Conservation (phyloP, 768 basidiomycete species). For the Myochromella boudieri region DNA sequence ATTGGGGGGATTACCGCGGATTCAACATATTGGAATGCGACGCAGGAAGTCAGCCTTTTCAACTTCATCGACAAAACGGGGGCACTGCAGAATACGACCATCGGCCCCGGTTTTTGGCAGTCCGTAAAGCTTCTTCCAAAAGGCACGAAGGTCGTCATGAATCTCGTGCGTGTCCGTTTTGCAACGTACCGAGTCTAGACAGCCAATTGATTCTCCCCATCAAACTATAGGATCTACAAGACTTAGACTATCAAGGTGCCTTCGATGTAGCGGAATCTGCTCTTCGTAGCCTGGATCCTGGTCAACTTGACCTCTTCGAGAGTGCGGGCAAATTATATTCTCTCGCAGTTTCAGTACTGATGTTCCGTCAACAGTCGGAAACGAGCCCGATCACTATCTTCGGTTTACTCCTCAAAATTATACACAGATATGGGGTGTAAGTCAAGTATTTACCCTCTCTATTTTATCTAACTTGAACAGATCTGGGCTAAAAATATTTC, state of each 20-base stretch:
- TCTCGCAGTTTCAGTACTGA: not conserved
- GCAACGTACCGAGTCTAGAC: not conserved
- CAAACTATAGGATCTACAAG: conserved; percentile 41
- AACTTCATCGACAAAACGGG: conserved; percentile 46
- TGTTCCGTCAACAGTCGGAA: conserved; percentile 37
- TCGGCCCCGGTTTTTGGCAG: conserved; percentile 51
- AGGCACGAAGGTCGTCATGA: conserved; percentile 47
- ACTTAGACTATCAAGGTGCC: conserved; percentile 41
- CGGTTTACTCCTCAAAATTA: conserved; percentile 43
- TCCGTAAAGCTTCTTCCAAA: conserved; percentile 43
- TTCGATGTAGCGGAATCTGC: conserved; percentile 44
- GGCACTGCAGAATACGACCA: conserved; percentile 47
- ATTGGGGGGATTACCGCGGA: conserved; percentile 58
- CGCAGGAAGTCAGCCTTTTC: conserved; percentile 35
- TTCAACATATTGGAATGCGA: conserved; percentile 47
- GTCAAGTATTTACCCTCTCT: conserved; percentile 6
- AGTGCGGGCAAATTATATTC: conserved; percentile 26
- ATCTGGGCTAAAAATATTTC: conserved; percentile 52
- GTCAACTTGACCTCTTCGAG: conserved; percentile 43
- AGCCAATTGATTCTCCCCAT: not conserved
- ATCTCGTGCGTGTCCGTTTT: conserved; percentile 30
- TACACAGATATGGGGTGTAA: conserved; percentile 43
- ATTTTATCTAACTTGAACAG: conserved; percentile 20
- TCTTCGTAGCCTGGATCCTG: conserved; percentile 31
- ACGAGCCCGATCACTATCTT: conserved; percentile 55